Conservation (phyloP, 2,329 filamentous ascomycete genomes). For the Bipolaris cookei region DNA sequence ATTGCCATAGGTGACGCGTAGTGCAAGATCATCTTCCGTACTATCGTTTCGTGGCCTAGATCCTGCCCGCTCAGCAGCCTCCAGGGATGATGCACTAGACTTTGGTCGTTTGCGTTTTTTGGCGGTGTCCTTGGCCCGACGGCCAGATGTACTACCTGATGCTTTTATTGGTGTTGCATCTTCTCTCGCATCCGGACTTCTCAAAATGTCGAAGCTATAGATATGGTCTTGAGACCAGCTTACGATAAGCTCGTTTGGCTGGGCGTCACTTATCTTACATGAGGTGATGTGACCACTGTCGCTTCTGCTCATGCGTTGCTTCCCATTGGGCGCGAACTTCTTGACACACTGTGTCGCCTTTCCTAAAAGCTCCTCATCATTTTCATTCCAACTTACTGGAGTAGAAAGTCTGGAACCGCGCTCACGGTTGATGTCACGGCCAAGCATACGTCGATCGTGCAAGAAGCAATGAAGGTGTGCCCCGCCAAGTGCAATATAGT, state of each 20-base stretch:
- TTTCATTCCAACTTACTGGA: conserved; percentile 48
- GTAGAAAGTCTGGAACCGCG: conserved; percentile 57
- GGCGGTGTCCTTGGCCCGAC: conserved; percentile 38
- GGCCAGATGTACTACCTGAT: conserved; percentile 20
- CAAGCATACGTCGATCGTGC: conserved; percentile 71
- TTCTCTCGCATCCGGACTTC: conserved; percentile 62
- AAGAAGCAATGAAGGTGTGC: conserved; percentile 72
- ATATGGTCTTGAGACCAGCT: conserved; percentile 73
- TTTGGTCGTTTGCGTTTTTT: conserved; percentile 65
- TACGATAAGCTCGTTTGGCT: conserved; percentile 70
- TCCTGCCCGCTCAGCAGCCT: conserved; percentile 52
- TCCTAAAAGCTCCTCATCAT: conserved; percentile 62
- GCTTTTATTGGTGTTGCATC: conserved; percentile 29
- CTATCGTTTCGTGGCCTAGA: conserved; percentile 58
- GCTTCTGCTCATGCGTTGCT: conserved; percentile 58
- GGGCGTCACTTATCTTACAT: conserved; percentile 72
- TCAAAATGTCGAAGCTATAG: conserved; percentile 69
- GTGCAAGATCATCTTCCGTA: conserved; percentile 55
- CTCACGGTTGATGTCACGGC: conserved; percentile 63
- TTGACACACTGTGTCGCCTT: conserved; percentile 70
- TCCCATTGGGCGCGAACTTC: conserved; percentile 69
- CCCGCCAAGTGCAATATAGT: conserved; percentile 73
- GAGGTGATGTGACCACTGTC: conserved; percentile 71
- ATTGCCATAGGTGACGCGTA: conserved; percentile 65
- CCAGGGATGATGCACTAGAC: conserved; percentile 39